Conservation (phyloP, 2,329 filamentous ascomycete genomes). For the Monosporascus sp. region DNA sequence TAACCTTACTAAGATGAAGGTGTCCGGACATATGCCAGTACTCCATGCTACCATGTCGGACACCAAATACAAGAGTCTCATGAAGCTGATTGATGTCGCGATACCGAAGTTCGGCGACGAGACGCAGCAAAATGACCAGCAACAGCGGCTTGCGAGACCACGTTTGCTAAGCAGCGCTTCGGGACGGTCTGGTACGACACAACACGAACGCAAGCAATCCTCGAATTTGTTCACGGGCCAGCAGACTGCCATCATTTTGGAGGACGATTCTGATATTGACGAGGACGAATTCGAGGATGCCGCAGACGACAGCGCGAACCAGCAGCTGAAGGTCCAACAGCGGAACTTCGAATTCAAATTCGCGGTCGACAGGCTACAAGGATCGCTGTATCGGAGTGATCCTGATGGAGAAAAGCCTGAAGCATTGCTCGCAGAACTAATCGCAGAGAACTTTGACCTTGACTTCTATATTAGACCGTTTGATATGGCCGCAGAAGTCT, state of each 20-base stretch:
- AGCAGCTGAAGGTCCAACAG: constrained; percentile 72
- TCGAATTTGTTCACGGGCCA: constrained; percentile 68
- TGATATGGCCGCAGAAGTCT: constrained; percentile 90
- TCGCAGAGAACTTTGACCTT: constrained; percentile 83
- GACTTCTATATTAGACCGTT: constrained; percentile 84
- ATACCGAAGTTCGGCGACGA: constrained; percentile 72
- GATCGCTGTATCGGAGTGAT: constrained; percentile 85
- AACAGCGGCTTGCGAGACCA: constrained; percentile 35
- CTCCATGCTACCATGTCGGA: constrained; percentile 91
- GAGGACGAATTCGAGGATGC: constrained; percentile 66
- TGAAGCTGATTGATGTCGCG: constrained; percentile 93
- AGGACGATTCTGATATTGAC: constrained; percentile 64
- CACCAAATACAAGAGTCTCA: constrained; percentile 92
- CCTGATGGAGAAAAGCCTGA: constrained; percentile 72
- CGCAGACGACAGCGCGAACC: constrained; percentile 48
- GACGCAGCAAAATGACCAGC: constrained; percentile 25
- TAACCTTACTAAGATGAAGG: constrained; percentile 83
- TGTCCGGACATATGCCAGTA: constrained; percentile 88
- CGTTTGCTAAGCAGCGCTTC: constrained; percentile 44
- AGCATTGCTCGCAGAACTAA: constrained; percentile 79
- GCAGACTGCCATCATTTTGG: constrained; percentile 72
- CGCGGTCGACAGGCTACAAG: constrained; percentile 88
- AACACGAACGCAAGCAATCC: constrained; percentile 53
- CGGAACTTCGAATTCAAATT: constrained; percentile 96
- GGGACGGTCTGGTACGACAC: constrained; percentile 36